Evolutionary conservation across 1,284 basidiomycete genomes (phyloP), one percentile per base, ranked within the genome.

Genomic region (Fomitopsis betulina): DNA sequence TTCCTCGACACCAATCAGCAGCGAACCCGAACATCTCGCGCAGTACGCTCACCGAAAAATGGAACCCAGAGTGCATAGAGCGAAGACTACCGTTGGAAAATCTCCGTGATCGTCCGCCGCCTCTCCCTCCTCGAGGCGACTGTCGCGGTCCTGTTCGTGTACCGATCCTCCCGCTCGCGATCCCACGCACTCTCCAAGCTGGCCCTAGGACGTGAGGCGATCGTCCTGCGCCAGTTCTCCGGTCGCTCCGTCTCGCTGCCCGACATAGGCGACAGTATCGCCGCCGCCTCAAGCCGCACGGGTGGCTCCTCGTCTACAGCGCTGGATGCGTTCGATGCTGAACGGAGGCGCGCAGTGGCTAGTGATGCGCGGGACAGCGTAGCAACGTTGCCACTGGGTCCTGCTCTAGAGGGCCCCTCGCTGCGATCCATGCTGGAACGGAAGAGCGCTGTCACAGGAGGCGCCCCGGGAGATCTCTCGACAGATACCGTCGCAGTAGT

Each of bases 331-430:
- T 63, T 72, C 10, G 76, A 79, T 2, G 68, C 70, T 23, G 73
- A 73, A 42, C 77, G 77, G 62, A 71, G 74, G 58, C 72, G 76
- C 67, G 67, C 73, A 58, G 63, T 77, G 68, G 76, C 72, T 2
- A 79, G 78, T 21, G 80, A 75, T 0, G 86, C 79, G 2, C 84
- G 79, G 2, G 87, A 88, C 67, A 89, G 86, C 1, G 83, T 85
- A 5, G 83, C 80, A 60, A 71, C 66, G 64, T 76, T 73, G 56
- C 77, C 65, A 55, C 71, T 21, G 49, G 57, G 54, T 39, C 62
- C 59, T 5, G 69, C 58, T 2, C 49, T 32, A 51, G 33, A 33
- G 0, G 79, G 79, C 42, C 76, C 74, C 27, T 78, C 74, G 8
- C 73, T 76, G 9, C 81, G 75, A 19, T 72, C 67, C 25, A 47